Evolutionary conservation across 2,329 filamentous ascomycete genomes (phyloP).

Genomic region (Epichloe uncinata): DNA sequence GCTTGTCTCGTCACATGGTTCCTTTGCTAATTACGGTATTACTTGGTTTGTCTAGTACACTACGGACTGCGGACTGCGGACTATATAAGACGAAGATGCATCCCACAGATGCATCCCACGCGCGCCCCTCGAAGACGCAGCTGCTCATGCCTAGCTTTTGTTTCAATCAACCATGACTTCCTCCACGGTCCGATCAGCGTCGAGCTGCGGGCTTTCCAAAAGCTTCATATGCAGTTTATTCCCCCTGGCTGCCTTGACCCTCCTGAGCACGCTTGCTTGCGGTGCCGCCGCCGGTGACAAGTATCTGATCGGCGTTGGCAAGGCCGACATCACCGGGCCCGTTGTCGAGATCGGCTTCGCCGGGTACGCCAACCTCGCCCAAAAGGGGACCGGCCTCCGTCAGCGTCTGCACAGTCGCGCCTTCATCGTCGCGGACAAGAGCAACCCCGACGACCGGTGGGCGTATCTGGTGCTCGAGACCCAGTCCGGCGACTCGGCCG

Average conservation of each 20-base stretch:
- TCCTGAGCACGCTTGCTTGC: conserved; percentile 1
- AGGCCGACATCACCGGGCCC: conserved; percentile 52
- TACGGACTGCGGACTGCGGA: no score
- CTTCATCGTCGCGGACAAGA: conserved; percentile 67
- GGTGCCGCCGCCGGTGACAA: conserved; percentile 13
- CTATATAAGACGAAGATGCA: no score
- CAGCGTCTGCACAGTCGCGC: conserved; percentile 81
- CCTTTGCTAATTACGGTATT: no score
- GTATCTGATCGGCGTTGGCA: conserved; percentile 42
- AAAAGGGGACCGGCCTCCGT: conserved; percentile 72
- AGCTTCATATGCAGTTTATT: conserved; percentile 6
- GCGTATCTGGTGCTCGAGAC: conserved; percentile 82
- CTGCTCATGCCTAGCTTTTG: no score
- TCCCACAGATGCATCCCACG: no score
- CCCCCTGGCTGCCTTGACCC: background rate
- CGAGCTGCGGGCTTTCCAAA: background rate
- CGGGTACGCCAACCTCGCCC: conserved; percentile 78
- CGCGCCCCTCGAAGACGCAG: no score
- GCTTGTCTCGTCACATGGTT: no score
- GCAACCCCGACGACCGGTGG: conserved; percentile 56
- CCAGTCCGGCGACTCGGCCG: conserved; percentile 76
- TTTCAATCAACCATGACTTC: background rate
- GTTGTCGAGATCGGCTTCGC: conserved; percentile 86
- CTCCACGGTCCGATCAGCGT: background rate
- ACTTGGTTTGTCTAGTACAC: no score